Conservation (phyloP, 495 filamentous ascomycete species). For the Parachaetomium inaequale region DNA sequence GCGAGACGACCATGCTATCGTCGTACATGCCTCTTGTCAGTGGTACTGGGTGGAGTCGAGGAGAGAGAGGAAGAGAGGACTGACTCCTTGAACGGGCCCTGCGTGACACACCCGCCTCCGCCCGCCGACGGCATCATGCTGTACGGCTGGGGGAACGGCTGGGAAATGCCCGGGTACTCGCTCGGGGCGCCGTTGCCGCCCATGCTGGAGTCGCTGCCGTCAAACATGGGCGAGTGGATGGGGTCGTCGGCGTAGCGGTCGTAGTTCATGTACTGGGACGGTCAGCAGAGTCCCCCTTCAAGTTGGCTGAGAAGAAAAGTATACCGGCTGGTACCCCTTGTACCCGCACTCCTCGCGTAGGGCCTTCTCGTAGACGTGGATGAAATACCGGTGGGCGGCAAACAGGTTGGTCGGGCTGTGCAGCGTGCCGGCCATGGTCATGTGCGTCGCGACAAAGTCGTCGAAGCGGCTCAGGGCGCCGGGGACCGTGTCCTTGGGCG, state of each 20-base stretch:
- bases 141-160: conserved; percentile 6
- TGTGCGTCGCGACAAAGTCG: conserved; percentile 54
- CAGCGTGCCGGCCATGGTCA: conserved; percentile 45
- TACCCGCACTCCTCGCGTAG: conserved; percentile 69
- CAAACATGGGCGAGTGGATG: conserved; percentile 37
- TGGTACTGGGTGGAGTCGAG: neutral
- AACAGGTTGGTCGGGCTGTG: conserved; percentile 59
- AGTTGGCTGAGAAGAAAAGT: neutral
- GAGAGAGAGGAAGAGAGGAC: neutral
- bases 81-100: conserved; percentile 50
- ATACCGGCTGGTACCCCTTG: conserved; percentile 48
- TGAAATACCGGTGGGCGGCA: conserved; percentile 66
- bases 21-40: conserved; percentile 2
- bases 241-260: conserved; percentile 40
- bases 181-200: conserved; percentile 35
- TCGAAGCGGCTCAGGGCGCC: conserved; percentile 50
- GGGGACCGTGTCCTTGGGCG: conserved; percentile 42
- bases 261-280: conserved; percentile 43
- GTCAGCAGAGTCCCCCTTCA: neutral
- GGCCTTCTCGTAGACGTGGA: conserved; percentile 61
- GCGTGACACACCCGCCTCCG: conserved; percentile 62
- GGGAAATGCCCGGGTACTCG: conserved; percentile 12
- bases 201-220: conserved; percentile 35
- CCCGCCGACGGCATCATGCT: conserved; percentile 39
- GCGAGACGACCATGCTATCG: conserved; percentile 47